Evolutionary conservation across 164 flowering plant species (phyloP).

Genomic region (Berberis vulgaris): DNA sequence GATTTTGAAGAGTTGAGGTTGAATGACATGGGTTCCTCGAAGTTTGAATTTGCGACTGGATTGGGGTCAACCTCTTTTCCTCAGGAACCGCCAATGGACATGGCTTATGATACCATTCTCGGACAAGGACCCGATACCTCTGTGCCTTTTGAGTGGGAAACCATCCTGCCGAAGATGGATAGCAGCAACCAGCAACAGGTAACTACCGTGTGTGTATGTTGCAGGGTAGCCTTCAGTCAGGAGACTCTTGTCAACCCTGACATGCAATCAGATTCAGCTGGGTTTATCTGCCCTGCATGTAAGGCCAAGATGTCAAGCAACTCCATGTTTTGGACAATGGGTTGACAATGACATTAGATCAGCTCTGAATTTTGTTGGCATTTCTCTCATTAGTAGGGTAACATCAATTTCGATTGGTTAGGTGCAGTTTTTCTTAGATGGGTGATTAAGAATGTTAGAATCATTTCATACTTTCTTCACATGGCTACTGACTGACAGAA

Average conservation of each 20-base stretch:
- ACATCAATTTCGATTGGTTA: too few relatives aligned
- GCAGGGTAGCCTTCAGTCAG: slow-evolving; percentile 55
- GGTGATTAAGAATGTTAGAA: too few relatives aligned
- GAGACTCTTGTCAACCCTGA: slow-evolving; percentile 36
- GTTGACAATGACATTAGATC: slow-evolving; percentile 7
- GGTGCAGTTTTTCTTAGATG: too few relatives aligned
- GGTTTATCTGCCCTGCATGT: slow-evolving; percentile 80
- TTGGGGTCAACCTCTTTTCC: slow-evolving; percentile 29
- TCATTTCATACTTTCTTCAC: too few relatives aligned
- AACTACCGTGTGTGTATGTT: slow-evolving; percentile 69
- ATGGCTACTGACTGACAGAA: too few relatives aligned
- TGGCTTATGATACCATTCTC: slow-evolving; percentile 26
- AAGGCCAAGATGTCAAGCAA: slow-evolving; percentile 66
- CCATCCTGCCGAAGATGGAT: slow-evolving; percentile 24
- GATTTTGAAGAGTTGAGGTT: slow-evolving; percentile 45
- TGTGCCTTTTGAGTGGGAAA: slow-evolving; percentile 32
- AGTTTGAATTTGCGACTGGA: slow-evolving; percentile 21
- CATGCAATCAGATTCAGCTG: slow-evolving; percentile 61
- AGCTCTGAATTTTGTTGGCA: too few relatives aligned
- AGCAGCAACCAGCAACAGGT: slow-evolving; percentile 13
- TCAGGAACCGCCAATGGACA: slow-evolving; percentile 23
- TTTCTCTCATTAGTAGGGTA: too few relatives aligned
- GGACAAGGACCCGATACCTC: slow-evolving; percentile 29
- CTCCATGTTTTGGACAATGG: slow-evolving; percentile 29
- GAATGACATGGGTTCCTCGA: slow-evolving; percentile 45